Conservation (phyloP, 306 rosid genomes). For the Sicyos baderoa region DNA sequence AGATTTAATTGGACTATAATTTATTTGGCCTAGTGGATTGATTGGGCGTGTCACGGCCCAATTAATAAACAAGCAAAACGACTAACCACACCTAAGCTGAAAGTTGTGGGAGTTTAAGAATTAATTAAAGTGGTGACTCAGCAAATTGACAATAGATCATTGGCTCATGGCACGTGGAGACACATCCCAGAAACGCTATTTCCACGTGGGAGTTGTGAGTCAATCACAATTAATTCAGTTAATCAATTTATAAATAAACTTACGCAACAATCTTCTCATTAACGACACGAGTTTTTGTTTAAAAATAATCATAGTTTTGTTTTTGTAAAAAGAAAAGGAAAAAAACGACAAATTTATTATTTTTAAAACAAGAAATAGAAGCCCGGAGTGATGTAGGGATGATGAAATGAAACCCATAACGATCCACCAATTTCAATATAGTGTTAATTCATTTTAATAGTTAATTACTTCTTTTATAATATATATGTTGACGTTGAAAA, state of each 20-base stretch:
- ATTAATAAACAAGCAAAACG: neutral
- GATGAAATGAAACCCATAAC: neutral
- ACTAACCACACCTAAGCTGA: neutral
- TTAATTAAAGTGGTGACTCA: constrained; percentile 1
- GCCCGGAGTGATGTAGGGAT: neutral
- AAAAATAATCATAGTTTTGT: neutral
- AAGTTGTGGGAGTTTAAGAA: neutral
- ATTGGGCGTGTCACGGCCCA: neutral
- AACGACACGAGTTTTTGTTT: neutral
- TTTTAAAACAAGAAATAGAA: neutral
- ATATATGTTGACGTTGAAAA: too few relatives aligned
- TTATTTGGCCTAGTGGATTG: too few relatives aligned
- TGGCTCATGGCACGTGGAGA: neutral
- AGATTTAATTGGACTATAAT: too few relatives aligned
- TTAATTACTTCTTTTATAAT: neutral
- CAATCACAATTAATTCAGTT: neutral
- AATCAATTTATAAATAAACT: neutral
- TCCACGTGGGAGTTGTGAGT: constrained; percentile 10
- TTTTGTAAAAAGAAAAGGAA: too few relatives aligned
- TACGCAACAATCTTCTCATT: neutral
- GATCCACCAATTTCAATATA: neutral
- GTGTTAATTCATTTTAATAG: neutral
- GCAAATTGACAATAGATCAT: neutral
- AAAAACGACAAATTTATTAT: too few relatives aligned
- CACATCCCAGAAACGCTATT: neutral